Evolutionary conservation across 2,329 filamentous ascomycete species (phyloP), one percentile per base, ranked within the genome.

Genomic region (Colletotrichum abscissum): DNA sequence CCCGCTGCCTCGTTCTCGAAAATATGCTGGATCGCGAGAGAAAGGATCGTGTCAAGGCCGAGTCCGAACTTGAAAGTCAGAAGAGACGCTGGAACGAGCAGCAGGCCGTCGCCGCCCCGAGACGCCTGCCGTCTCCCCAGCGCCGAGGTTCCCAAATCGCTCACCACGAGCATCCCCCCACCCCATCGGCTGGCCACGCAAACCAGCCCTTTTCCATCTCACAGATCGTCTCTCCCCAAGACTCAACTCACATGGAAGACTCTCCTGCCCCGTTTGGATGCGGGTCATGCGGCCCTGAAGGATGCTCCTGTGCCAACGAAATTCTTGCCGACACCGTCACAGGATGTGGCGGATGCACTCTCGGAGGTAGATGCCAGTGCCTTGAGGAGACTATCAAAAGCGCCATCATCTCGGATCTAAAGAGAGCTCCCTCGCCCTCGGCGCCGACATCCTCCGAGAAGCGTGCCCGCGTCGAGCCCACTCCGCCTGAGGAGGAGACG

Each of bases 341-440:
- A 28, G 91, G 90, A 26, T 95, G 93, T 79, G 90, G 88, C 62
- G 91, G 90, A 69, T 95, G 93, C 80, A 89, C 87, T 22, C 82
- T 90, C 8, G 89, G 88, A 59, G 86, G 87, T 8, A 88, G 88
- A 64, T 95, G 93, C 77, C 87, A 91, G 77, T 94, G 92, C 75
- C 86, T 92, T 42, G 85, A 88, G 62, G 89, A 92, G 74, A 91
- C 91, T 65, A 86, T 92, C 28, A 85, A 89, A 67, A 83, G 84
- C 14, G 80, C 81, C 52, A 80, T 86, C 7, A 83, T 82, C n/a
- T 74, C 82, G 8, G 84, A 85, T 57, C 79, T 89, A 46, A 91
- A 91, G 81, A 83, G 89, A 54, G 84, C 88, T 2, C 80, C 82
- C 2, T 89, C 88, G 1, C 85, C 85, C 1, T 84, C 85, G 1